Conservation (phyloP, 2,329 filamentous ascomycete genomes). For the Penicillium thymicola region DNA sequence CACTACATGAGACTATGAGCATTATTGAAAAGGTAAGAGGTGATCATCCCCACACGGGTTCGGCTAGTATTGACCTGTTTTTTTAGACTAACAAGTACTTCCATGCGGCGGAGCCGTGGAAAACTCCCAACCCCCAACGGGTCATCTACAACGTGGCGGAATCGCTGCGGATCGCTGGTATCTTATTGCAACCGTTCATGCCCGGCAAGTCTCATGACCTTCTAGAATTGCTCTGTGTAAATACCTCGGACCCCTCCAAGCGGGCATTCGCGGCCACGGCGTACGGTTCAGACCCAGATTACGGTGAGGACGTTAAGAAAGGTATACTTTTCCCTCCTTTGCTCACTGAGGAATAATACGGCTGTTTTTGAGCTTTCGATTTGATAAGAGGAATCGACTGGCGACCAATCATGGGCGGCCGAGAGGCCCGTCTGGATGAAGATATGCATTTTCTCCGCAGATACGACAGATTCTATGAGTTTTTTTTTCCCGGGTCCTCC, state of each 20-base stretch:
- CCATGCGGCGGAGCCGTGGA: constrained; percentile 66
- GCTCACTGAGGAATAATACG: constrained; percentile 35
- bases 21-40: constrained; percentile 56
- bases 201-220: constrained; percentile 70
- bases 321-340: constrained; percentile 54
- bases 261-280: constrained; percentile 62
- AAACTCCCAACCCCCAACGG: constrained; percentile 50
- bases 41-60: constrained; percentile 11
- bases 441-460: constrained; percentile 23
- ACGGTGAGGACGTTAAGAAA: constrained; percentile 56
- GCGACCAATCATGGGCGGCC: constrained; percentile 20
- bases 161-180: constrained; percentile 72
- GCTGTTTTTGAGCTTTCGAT: constrained; percentile 17
- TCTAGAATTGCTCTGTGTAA: constrained; percentile 75
- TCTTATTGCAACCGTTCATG: constrained; percentile 89
- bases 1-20: constrained; percentile 63
- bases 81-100: constrained; percentile 66
- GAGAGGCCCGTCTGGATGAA: constrained; percentile 12
- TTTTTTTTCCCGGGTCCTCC: constrained; percentile 21
- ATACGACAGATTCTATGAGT: constrained; percentile 16
- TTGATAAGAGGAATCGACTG: constrained; percentile 27
- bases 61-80: constrained; percentile 10
- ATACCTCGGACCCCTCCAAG: constrained; percentile 45
- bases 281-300: constrained; percentile 64
- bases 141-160: constrained; percentile 71